Evolutionary conservation across 1,284 basidiomycete species (phyloP).

Genomic region (Jaminaea rosea): DNA sequence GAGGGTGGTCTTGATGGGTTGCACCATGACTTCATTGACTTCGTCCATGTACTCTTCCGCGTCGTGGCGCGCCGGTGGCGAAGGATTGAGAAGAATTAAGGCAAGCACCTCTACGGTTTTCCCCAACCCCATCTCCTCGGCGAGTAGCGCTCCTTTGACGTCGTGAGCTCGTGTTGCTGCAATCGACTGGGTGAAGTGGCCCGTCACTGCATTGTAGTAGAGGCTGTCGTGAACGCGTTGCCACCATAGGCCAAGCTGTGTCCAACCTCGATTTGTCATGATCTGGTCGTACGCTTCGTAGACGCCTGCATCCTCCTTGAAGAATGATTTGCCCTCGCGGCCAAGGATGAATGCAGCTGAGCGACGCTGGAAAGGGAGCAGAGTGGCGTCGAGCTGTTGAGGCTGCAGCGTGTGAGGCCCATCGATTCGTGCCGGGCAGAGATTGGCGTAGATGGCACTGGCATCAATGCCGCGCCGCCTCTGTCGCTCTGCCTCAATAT

Average conservation of each 20-base stretch:
- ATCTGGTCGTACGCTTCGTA: not conserved
- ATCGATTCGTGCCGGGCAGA: not conserved
- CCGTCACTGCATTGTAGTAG: conserved; percentile 28
- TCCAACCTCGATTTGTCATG: not conserved
- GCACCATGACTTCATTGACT: conserved; percentile 22
- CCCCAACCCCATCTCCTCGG: conserved; percentile 49
- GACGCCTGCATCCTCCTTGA: not conserved
- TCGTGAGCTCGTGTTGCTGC: conserved; percentile 1
- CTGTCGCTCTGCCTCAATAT: not conserved
- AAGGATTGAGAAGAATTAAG: conserved; percentile 37
- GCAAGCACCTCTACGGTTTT: conserved; percentile 48
- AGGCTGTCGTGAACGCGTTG: conserved; percentile 11
- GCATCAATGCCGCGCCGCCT: not conserved
- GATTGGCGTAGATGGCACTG: not conserved
- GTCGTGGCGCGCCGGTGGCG: conserved; percentile 3
- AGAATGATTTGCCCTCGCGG: conserved; percentile 25
- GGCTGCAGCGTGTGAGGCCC: conserved; percentile 14
- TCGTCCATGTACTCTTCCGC: conserved; percentile 19
- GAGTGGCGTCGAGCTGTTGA: conserved; percentile 15
- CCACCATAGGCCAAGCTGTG: conserved; percentile 35
- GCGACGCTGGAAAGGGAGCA: conserved; percentile 38
- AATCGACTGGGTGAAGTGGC: conserved; percentile 15
- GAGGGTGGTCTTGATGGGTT: conserved; percentile 53
- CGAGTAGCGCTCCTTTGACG: conserved; percentile 31
- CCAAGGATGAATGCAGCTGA: conserved; percentile 33